Evolutionary conservation across 257 asterid genomes (phyloP), one percentile per base, ranked within the genome.

Genomic region (Asclepias syriaca): DNA sequence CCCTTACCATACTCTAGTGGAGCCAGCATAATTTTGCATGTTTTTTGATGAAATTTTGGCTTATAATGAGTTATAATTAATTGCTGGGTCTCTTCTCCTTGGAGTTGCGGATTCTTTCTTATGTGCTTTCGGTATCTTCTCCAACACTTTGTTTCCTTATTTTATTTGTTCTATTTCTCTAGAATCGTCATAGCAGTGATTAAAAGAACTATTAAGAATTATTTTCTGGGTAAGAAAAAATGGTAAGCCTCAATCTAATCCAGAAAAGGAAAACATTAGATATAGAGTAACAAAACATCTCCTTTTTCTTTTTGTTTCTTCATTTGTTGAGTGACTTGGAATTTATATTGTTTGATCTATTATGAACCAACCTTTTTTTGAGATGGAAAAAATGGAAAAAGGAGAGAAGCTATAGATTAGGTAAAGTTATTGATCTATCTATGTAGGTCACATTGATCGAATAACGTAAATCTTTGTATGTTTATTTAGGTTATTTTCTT

Each of bases 11-110:
- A 73, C 72, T 56, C 40, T 76, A 72, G 77, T 79, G 92, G 82
- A 60, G 64, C 71, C 65, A 71, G 72, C 80, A 86, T 89, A 56
- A 88, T 87, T 79, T 85, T 82, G 88, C 71, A 81, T 72, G 75
- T 51, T 76, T 82, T 66, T 50, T 55, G 55, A 15, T 39, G 63
- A 66, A 48, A 65, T 78, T 82, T 73, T 82, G 76, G 79, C 70
- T 81, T 65, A 77, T 81, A 81, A 71, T 51, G 81, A 16, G 84
- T 68, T 75, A 78, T 85, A 13, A 78, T 80, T 80, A 13, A 77
- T 80, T 80, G 85, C 80, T 77, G 88, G 83, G 78, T 80, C 79
- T 65, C 71, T 74, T 11, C 59, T 68, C 68, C 77, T 71, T 69
- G 21, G 66, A 71, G 65, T 71, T 66, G 46, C 29, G 27, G 61